phyloP scores from a whole-genome alignment of 768 basidiomycete genomes.

The Saitozyma podzolica region DNA sequence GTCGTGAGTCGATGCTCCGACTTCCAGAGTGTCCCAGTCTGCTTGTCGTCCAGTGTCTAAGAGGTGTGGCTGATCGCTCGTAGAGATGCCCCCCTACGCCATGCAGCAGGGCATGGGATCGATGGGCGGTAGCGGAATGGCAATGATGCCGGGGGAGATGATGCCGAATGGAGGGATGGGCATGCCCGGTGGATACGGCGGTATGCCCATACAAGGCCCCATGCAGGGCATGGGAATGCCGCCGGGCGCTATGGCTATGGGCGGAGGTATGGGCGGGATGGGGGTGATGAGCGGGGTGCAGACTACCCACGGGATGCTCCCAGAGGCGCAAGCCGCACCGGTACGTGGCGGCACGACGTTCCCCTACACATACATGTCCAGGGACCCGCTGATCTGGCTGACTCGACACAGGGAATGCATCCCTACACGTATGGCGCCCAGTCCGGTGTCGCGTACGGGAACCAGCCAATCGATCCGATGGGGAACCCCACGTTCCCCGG shows the following conservation, averaged over 20 bases:
- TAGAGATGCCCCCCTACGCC: too few species aligned
- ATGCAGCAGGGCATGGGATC: too few species aligned
- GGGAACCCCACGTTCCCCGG: conserved; percentile 44
- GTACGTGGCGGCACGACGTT: conserved; percentile 21
- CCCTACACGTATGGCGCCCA: conserved; percentile 39
- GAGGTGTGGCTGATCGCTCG: too few species aligned
- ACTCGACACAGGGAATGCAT: conserved; percentile 41
- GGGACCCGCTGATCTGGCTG: not conserved
- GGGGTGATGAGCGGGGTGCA: conserved; percentile 10
- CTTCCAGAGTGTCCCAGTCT: too few species aligned
- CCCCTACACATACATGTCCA: too few species aligned
- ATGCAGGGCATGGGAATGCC: conserved; percentile 26
- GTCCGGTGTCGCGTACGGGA: conserved; percentile 39
- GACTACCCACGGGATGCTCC: conserved; percentile 13
- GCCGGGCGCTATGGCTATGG: conserved; percentile 11
- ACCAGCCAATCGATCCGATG: conserved; percentile 44
- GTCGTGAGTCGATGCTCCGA: conserved; percentile 21
- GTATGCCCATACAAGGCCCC: conserved; percentile 9
- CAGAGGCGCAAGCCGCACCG: conserved; percentile 39
- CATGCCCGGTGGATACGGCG: conserved; percentile 22
- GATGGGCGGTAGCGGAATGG: not conserved
- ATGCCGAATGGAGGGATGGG: conserved; percentile 31
- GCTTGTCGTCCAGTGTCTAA: too few species aligned
- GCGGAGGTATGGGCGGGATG: conserved; percentile 11
- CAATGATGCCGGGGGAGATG: conserved; percentile 27